Base-by-base conservation (phyloP, 495 filamentous ascomycete genomes). In the Recurvomyces mirabilis region DNA sequence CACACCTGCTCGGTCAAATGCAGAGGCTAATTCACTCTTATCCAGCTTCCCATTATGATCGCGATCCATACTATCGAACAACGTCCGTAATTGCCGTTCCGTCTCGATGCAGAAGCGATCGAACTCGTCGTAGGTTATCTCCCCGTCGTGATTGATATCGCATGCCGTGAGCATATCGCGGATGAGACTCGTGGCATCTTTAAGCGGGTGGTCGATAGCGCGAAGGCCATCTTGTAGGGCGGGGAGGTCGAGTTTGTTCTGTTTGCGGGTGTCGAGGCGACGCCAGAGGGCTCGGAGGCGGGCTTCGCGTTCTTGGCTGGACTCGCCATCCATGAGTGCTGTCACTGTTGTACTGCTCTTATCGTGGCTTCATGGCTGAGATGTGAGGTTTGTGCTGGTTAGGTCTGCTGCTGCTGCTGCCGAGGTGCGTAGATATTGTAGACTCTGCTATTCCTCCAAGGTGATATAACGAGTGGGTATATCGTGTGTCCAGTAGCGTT, bases 61-160 rank as follows among this genome's bases (percentile, higher is more conserved):
- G 43, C 73, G 72, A 60, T 98, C 91, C 49, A 98, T 94, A 38
- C 73, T 79, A 54, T 79, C 73, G 66, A 96, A 98, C 29, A 98
- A 75, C 25, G 72, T 52, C 64, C 74, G 78, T 13, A 98, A 70
- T 52, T 93, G 79, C 39, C 73, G 73, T 56, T 98, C 91, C 24
- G 91, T 87, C 32, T 80, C 69, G 48, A 85, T 74, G 58, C 95
- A 85, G 57, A 98, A 98, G 38, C 69, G 63, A 33, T 79, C 80
- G 56, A 98, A 98, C 64, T 98, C 88, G 59, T 82, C 71, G 61
- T 86, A 94, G 59, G 91, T 81, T 52, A 98, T 95, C 53, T 76
- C 75, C 30, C 88, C 86, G 60, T 98, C 88, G 17, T 79, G 76
- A 60, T 82, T 84, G 39, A 78, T 82, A 57, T 98, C 93, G 29